phyloP scores from a whole-genome alignment of 2,329 filamentous ascomycete genomes.

The Lecanoromycetidae sp. region DNA sequence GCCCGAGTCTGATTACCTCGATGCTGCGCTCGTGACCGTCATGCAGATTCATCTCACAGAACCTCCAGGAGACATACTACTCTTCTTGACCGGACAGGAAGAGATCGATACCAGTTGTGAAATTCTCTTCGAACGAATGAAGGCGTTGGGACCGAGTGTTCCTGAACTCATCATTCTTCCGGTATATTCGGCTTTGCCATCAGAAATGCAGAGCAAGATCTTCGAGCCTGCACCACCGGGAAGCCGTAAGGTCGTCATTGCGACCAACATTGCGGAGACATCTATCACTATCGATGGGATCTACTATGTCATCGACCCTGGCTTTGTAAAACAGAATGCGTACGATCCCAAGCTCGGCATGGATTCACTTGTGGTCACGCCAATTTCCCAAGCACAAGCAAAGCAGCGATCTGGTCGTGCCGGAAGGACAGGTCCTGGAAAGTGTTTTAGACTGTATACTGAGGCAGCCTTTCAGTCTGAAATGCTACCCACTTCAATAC shows the following conservation, averaged over 20 bases:
- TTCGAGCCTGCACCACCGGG: constrained; percentile 87
- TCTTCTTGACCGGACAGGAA: constrained; percentile 94
- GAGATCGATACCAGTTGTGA: constrained; percentile 95
- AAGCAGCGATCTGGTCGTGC: constrained; percentile 89
- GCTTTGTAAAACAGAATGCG: constrained; percentile 94
- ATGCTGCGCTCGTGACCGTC: constrained; percentile 85
- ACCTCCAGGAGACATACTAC: constrained; percentile 81
- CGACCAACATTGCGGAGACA: constrained; percentile 96
- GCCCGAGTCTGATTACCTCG: constrained; percentile 89
- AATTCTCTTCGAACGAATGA: constrained; percentile 90
- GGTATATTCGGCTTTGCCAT: constrained; percentile 88
- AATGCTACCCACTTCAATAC: constrained; percentile 91
- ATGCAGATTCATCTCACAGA: constrained; percentile 98
- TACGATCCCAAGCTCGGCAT: constrained; percentile 97
- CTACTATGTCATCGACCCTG: constrained; percentile 92
- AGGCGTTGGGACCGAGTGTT: constrained; percentile 77
- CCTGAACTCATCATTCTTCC: constrained; percentile 87
- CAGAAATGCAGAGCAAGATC: constrained; percentile 85
- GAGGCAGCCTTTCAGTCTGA: constrained; percentile 92
- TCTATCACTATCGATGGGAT: constrained; percentile 97
- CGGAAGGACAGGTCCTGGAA: constrained; percentile 86
- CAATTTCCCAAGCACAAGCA: constrained; percentile 91
- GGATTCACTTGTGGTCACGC: constrained; percentile 90
- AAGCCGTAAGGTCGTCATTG: constrained; percentile 85
- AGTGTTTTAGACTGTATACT: constrained; percentile 90